Evolutionary conservation across 768 basidiomycete genomes (phyloP).

Genomic region (Nevesoporus exiguus): DNA sequence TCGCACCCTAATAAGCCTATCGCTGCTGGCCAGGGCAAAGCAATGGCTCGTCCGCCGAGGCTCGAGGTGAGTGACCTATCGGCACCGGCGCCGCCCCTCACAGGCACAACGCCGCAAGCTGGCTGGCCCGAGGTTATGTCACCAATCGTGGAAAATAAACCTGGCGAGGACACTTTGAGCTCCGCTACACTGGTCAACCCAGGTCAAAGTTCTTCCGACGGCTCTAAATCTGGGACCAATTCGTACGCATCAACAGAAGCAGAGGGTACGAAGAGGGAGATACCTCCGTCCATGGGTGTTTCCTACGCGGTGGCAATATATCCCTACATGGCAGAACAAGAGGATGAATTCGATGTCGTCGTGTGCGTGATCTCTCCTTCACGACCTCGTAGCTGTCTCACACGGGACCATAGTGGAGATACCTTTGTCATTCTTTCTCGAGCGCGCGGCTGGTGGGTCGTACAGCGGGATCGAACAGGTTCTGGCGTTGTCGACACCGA

Average conservation of each 20-base stretch:
- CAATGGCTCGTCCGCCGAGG: slow-evolving; percentile 57
- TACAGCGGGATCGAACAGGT: slow-evolving; percentile 89
- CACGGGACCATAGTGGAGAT: slow-evolving; percentile 58
- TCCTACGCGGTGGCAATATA: slow-evolving; percentile 98
- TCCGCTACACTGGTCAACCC: slow-evolving; percentile 35
- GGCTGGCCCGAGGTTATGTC: slow-evolving; percentile 77
- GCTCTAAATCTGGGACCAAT: slow-evolving; percentile 18
- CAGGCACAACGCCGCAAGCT: slow-evolving; percentile 61
- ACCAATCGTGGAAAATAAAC: slow-evolving; percentile 48
- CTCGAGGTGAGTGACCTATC: slow-evolving; percentile 67
- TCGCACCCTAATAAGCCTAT: slow-evolving; percentile 24
- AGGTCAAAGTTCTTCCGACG: slow-evolving; percentile 29
- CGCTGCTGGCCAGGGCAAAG: slow-evolving; percentile 30
- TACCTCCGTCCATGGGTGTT: slow-evolving; percentile 49
- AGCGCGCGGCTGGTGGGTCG: slow-evolving; percentile 99
- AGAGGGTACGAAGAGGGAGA: slow-evolving; percentile 39
- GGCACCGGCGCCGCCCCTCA: slow-evolving; percentile 49
- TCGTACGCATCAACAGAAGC: slow-evolving; percentile 25
- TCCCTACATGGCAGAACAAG: slow-evolving; percentile 97
- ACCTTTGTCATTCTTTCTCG: slow-evolving; percentile 91
- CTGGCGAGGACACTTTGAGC: slow-evolving; percentile 41
- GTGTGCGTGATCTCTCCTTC: slow-evolving; percentile 58
- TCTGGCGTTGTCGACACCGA: slow-evolving; percentile 76
- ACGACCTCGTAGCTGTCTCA: slow-evolving; percentile 1
- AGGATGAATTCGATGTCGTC: slow-evolving; percentile 96